A percentile compares a stretch with the other conserved stretches of the same genome.
phyloP scores from a whole-genome alignment of 257 asterid genomes.

The Ajuga chamaepitys region DNA sequence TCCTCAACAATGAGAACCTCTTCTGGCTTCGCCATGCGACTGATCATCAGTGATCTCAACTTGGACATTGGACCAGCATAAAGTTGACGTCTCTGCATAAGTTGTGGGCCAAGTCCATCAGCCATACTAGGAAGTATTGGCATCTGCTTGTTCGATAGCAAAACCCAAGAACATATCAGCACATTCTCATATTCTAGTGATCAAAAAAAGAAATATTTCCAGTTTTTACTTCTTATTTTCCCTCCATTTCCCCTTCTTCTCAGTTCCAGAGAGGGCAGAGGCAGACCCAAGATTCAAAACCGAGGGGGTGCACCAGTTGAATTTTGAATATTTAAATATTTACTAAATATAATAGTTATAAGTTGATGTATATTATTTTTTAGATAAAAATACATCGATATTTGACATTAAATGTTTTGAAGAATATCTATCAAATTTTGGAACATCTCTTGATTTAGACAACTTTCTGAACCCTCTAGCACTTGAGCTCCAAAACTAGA shows the following conservation, averaged over 20 bases:
- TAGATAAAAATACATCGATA: no score
- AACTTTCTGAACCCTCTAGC: no score
- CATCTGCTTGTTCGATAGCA: constrained; percentile 33
- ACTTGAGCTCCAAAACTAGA: no score
- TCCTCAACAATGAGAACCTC: constrained; percentile 91
- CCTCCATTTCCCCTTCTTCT: background rate
- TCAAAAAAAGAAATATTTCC: background rate
- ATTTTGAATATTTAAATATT: no score
- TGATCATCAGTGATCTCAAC: constrained; percentile 78
- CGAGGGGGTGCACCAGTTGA: no score
- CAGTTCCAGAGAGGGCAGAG: background rate
- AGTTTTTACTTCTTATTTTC: background rate
- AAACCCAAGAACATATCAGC: constrained; percentile 12
- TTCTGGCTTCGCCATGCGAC: constrained; percentile 98
- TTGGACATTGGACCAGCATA: constrained; percentile 80
- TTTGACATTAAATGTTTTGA: no score
- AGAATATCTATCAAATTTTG: no score
- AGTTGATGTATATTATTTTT: no score
- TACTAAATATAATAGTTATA: no score
- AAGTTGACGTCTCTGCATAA: constrained; percentile 70
- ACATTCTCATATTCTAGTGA: background rate
- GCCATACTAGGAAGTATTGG: constrained; percentile 47
- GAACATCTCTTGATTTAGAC: no score
- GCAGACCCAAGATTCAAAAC: no score
- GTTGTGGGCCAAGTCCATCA: constrained; percentile 65